Conservation (phyloP, 2,329 filamentous ascomycete genomes). For the Aspergillus unguis region DNA sequence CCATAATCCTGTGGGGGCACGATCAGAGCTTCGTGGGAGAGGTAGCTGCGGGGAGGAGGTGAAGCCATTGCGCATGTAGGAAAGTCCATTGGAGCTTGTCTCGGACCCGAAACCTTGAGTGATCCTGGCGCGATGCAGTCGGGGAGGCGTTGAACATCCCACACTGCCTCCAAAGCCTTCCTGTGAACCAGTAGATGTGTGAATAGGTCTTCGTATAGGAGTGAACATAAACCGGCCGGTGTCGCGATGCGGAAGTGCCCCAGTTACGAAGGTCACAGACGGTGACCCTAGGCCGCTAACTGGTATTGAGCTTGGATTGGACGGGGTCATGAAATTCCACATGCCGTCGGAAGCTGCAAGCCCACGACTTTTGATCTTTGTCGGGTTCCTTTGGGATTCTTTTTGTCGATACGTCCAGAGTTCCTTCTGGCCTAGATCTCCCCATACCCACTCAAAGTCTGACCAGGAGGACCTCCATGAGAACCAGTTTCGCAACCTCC, state of each 20-base stretch:
- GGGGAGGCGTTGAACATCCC: background rate
- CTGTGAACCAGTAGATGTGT: background rate
- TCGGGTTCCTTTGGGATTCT: conserved; percentile 24
- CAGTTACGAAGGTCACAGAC: conserved; percentile 5
- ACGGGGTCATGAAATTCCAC: conserved; percentile 22
- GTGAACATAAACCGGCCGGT: background rate
- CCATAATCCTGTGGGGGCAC: background rate
- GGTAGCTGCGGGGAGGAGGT: background rate
- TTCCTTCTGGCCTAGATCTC: conserved; percentile 35
- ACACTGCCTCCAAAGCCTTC: background rate
- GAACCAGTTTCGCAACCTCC: conserved; percentile 24
- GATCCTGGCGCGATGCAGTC: background rate
- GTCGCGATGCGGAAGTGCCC: conserved; percentile 5
- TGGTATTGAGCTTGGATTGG: conserved; percentile 7
- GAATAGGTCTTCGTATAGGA: background rate
- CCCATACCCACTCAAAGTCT: conserved; percentile 42
- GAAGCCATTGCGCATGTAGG: background rate
- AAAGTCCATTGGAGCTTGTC: background rate
- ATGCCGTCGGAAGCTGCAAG: conserved; percentile 23
- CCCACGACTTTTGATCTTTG: conserved; percentile 27
- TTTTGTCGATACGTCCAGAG: conserved; percentile 19
- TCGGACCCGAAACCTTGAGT: background rate
- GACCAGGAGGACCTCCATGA: conserved; percentile 35
- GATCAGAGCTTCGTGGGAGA: background rate
- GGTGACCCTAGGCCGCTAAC: background rate